phyloP scores from a whole-genome alignment of 345 rosid genomes.

The Brassica rapa region DNA sequence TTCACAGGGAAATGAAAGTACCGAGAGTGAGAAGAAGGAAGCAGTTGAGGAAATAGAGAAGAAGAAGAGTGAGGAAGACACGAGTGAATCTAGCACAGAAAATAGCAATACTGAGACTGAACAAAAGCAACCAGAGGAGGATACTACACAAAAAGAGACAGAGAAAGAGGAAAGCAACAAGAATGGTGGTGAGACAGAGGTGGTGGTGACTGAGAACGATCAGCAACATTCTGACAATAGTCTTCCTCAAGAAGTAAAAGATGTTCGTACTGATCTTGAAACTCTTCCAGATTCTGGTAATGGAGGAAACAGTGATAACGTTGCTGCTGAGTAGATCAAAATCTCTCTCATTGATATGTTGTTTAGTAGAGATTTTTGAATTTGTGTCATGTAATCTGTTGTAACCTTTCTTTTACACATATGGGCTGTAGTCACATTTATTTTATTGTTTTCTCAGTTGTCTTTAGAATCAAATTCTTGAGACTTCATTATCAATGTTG shows the following conservation, averaged over 20 bases:
- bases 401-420: conserved; percentile 15
- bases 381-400: conserved; percentile 34
- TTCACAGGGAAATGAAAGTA: conserved; percentile 35
- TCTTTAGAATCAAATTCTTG: conserved; percentile 22
- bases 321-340: conserved; percentile 49
- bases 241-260: conserved; percentile 57
- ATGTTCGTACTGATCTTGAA: conserved; percentile 57
- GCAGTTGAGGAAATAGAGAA: conserved; percentile 30
- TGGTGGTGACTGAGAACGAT: conserved; percentile 38
- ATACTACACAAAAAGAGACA: conserved; percentile 24
- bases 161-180: conserved; percentile 43
- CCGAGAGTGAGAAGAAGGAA: conserved; percentile 43
- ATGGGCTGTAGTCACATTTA: neutral
- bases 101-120: conserved; percentile 6
- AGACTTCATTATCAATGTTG: neutral
- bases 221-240: conserved; percentile 33
- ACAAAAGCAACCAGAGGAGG: conserved; percentile 21
- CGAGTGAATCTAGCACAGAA: conserved; percentile 24
- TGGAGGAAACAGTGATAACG: conserved; percentile 44
- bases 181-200: conserved; percentile 42
- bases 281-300: conserved; percentile 59
- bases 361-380: conserved; percentile 24
- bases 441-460: neutral
- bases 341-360: conserved; percentile 9
- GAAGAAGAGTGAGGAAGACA: conserved; percentile 42